Percentiles rank a stretch among this genome's conserved stretches.
These are phyloP conservation scores for Kazachstania sp. DNA, from an alignment of 1,139 yeast species.

Conservation along the genomic window DNA sequence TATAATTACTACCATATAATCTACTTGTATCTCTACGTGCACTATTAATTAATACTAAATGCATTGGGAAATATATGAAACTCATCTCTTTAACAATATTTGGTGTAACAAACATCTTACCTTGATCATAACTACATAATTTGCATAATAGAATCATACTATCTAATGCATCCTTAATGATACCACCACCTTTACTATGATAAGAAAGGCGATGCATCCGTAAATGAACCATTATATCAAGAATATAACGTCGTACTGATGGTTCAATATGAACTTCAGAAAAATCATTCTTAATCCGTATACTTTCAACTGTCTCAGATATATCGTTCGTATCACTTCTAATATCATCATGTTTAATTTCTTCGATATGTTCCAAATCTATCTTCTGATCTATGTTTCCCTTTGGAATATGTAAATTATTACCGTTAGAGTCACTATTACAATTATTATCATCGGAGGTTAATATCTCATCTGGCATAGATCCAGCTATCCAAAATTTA, in stretches of 20 bases:
- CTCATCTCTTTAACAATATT: conserved; percentile 25
- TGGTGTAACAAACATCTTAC: conserved; percentile 22
- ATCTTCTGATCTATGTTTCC: background rate
- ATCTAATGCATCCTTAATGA: conserved; percentile 19
- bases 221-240: conserved; percentile 29
- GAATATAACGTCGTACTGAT: conserved; percentile 25
- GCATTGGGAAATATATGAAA: conserved; percentile 28
- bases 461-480: conserved; percentile 6
- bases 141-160: conserved; percentile 21
- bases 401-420: background rate
- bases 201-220: conserved; percentile 28
- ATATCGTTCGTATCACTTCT: background rate
- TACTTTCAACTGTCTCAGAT: conserved; percentile 1
- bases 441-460: background rate
- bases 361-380: background rate
- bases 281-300: conserved; percentile 1
- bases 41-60: conserved; percentile 19
- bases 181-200: conserved; percentile 29
- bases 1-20: conserved; percentile 26
- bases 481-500: conserved; percentile 27
- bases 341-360: background rate
- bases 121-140: conserved; percentile 14
- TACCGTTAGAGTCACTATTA: background rate
- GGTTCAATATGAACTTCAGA: conserved; percentile 17
- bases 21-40: conserved; percentile 24